Base-by-base conservation (phyloP, 768 basidiomycete species). In the Mycena indigotica region DNA sequence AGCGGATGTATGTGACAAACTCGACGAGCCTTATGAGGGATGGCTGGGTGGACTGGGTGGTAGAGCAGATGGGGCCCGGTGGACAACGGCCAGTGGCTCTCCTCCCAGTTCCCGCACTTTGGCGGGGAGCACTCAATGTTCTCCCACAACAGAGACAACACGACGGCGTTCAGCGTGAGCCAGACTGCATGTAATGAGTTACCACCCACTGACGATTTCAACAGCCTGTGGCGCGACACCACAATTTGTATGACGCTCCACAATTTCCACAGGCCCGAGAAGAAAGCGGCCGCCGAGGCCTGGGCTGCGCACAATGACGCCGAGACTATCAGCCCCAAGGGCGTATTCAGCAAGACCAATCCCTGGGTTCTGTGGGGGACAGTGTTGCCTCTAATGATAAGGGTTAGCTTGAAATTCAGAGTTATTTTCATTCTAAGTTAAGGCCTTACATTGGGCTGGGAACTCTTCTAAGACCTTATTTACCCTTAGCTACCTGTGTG, bases 201-300 rank as follows among this genome's bases (percentile, higher is more conserved):
- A 29, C 32, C 29, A 24, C 35, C 15, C 19, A 50, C 50, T 53
- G 29, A 53, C 52, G 28, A n/a, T 24, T 15, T 25, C 45, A 2
- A 21, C 40, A 30, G 19, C 28, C 28, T 52, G 56, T 57, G 56
- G 56, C 56, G 56, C 51, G 56, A 57, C 56, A 52, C 56, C 41
- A 58, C 52, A 39, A 23, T 58, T 29, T 53, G 52, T 49, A 58
- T 58, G 57, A 58, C 57, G 21, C 53, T 58, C 52, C 52, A 58
- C 52, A 58, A 58, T 52, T 58, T 58, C 57, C 57, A 58, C 57
- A 53, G 50, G 35, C 57, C 52, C 24, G 57, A 58, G 51, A 58
- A 58, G 52, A 53, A 53, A 38, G 57, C 41, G 17, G 57, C 53
- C n/a, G 57, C 57, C 6, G 57, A 58, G 38, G 57, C 57, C 41